Conservation (phyloP, 129 eudicot genomes). For the Helianthus annuus region DNA sequence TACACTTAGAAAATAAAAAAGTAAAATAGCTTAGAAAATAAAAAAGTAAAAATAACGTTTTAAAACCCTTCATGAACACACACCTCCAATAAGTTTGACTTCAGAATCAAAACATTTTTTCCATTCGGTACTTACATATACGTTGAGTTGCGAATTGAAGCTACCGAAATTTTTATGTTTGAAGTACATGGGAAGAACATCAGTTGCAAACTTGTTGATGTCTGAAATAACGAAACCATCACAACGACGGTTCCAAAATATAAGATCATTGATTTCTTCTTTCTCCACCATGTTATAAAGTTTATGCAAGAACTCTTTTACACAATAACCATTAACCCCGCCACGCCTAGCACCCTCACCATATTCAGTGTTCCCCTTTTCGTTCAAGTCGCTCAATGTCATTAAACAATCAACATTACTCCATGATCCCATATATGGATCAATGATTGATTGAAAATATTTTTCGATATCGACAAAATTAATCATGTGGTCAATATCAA, state of each 20-base stretch:
- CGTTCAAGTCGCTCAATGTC: neutral
- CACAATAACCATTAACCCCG: neutral
- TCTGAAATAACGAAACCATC: constrained; percentile 26
- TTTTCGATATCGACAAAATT: constrained; percentile 6
- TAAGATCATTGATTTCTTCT: constrained; percentile 4
- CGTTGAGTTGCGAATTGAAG: constrained; percentile 34
- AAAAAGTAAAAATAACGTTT: no score
- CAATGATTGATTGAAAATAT: neutral
- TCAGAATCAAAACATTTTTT: neutral
- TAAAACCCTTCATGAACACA: no score
- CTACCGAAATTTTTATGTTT: constrained; percentile 22
- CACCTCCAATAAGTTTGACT: neutral
- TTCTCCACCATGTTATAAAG: constrained; percentile 30
- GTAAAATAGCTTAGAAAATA: no score
- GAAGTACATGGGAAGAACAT: constrained; percentile 31
- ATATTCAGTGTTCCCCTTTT: neutral
- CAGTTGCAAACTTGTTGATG: constrained; percentile 21
- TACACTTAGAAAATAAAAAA: no score
- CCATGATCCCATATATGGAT: neutral
- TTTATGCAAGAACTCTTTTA: constrained; percentile 17
- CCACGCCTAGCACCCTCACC: neutral
- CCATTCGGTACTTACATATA: constrained; percentile 16
- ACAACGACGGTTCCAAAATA: constrained; percentile 22
- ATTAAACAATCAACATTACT: constrained; percentile 4
- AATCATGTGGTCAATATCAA: neutral